Conservation (phyloP, 345 rosid species). For the Rhodamnia rubescens region DNA sequence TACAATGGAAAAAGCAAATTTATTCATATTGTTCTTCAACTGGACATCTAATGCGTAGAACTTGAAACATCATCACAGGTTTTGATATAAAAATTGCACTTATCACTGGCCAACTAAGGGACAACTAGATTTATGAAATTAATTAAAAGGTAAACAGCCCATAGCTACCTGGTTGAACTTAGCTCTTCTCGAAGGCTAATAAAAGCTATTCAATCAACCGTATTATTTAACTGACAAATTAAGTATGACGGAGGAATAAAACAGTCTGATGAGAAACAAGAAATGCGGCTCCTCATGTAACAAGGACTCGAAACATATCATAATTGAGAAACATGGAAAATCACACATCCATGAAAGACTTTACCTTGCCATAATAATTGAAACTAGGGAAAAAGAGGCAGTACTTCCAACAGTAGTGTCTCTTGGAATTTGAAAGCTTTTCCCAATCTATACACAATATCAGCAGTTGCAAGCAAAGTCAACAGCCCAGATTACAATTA, state of each 20-base stretch:
- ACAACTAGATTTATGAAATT: not conserved
- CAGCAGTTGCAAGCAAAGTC: not conserved
- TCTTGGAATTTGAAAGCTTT: slow-evolving; percentile 39
- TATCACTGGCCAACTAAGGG: not conserved
- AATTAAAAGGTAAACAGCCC: not conserved
- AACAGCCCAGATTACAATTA: not conserved
- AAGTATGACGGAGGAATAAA: not conserved
- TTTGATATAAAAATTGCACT: not conserved
- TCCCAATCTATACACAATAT: slow-evolving; percentile 40
- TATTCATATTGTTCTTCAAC: not conserved
- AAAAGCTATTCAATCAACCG: not conserved
- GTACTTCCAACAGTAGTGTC: slow-evolving; percentile 7
- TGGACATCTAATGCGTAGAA: not conserved
- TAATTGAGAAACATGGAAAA: not conserved
- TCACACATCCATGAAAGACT: not conserved
- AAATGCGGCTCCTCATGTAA: not conserved
- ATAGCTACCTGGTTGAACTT: not conserved
- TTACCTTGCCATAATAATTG: slow-evolving; percentile 52
- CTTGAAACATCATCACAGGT: not conserved
- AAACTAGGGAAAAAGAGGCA: slow-evolving; percentile 19
- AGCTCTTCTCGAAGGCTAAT: not conserved
- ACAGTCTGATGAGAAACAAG: not conserved
- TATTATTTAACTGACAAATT: not conserved
- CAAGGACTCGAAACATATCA: not conserved
- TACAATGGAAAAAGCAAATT: not conserved